Evolutionary conservation across 2,329 filamentous ascomycete genomes (phyloP).

Genomic region (Cladophialophora yegresii): DNA sequence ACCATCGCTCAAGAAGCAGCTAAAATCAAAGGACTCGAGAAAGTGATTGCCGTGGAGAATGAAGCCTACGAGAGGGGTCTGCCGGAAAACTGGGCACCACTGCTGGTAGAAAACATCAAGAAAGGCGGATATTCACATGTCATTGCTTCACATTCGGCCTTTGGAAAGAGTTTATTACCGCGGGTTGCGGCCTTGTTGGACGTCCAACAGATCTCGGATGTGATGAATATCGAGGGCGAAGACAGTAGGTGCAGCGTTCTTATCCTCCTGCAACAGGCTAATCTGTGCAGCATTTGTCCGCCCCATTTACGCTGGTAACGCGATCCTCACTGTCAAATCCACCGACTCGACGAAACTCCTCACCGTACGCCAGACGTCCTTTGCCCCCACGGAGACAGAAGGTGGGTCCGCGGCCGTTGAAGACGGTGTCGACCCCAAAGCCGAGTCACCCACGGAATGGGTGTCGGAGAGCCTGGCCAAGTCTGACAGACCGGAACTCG

Average conservation of each 20-base stretch:
- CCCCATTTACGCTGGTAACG: conserved; percentile 96
- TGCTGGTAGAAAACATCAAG: conserved; percentile 95
- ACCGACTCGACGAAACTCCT: conserved; percentile 82
- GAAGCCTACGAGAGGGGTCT: conserved; percentile 91
- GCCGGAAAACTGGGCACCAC: conserved; percentile 89
- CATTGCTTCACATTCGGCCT: conserved; percentile 86
- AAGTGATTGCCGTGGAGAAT: conserved; percentile 87
- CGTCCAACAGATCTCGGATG: conserved; percentile 89
- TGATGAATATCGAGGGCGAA: conserved; percentile 81
- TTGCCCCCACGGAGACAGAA: conserved; percentile 69
- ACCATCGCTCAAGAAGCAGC: conserved; percentile 73
- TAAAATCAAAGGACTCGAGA: conserved; percentile 87
- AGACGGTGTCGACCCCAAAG: conserved; percentile 81
- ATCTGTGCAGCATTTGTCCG: conserved; percentile 71
- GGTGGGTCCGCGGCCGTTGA: conserved; percentile 75
- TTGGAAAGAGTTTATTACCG: conserved; percentile 93
- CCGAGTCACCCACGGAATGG: conserved; percentile 76
- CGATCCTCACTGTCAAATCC: conserved; percentile 93
- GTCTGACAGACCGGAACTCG: conserved; percentile 89
- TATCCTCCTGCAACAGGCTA: background rate
- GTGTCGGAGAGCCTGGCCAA: conserved; percentile 89
- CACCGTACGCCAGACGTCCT: conserved; percentile 90
- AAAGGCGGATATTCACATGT: conserved; percentile 92
- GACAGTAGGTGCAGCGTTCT: conserved; percentile 62
- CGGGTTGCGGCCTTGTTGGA: conserved; percentile 89